Evolutionary conservation across 768 basidiomycete genomes (phyloP).

Genomic region (Russula virescens): DNA sequence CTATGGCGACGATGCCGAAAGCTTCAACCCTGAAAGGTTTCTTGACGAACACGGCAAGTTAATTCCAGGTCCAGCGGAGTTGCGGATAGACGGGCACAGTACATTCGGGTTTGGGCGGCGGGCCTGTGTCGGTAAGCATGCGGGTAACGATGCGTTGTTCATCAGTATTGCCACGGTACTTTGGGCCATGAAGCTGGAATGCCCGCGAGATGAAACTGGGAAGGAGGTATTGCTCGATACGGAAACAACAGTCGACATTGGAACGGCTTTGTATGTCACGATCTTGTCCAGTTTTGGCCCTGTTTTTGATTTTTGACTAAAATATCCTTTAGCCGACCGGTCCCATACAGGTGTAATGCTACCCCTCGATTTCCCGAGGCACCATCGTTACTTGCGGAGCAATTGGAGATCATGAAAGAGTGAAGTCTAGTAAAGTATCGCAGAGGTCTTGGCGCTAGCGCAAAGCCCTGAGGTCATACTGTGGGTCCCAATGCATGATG

Average conservation of each 20-base stretch:
- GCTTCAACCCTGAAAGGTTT: conserved; percentile 24
- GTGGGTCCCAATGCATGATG: no score
- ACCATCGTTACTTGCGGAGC: background rate
- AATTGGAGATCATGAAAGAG: conserved; percentile 1
- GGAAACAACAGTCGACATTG: conserved; percentile 1
- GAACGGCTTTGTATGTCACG: conserved; percentile 14
- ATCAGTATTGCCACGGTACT: conserved; percentile 24
- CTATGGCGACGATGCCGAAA: conserved; percentile 21
- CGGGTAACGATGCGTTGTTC: conserved; percentile 24
- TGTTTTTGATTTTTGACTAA: background rate
- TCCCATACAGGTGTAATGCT: background rate
- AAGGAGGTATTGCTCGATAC: conserved; percentile 3
- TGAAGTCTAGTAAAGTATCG: no score
- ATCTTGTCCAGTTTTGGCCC: background rate
- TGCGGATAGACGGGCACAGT: conserved; percentile 15
- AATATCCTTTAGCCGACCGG: background rate
- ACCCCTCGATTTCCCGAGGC: conserved; percentile 14
- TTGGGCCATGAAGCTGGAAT: conserved; percentile 22
- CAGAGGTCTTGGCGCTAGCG: no score
- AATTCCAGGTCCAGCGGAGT: conserved; percentile 6
- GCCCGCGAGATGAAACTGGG: conserved; percentile 6
- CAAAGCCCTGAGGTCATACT: no score
- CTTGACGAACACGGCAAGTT: conserved; percentile 13
- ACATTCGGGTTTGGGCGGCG: conserved; percentile 21
- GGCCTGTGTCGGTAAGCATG: conserved; percentile 21